Evolutionary conservation across 192 early-diverging fungal species (phyloP).

Genomic region (Spinellus fusiger): DNA sequence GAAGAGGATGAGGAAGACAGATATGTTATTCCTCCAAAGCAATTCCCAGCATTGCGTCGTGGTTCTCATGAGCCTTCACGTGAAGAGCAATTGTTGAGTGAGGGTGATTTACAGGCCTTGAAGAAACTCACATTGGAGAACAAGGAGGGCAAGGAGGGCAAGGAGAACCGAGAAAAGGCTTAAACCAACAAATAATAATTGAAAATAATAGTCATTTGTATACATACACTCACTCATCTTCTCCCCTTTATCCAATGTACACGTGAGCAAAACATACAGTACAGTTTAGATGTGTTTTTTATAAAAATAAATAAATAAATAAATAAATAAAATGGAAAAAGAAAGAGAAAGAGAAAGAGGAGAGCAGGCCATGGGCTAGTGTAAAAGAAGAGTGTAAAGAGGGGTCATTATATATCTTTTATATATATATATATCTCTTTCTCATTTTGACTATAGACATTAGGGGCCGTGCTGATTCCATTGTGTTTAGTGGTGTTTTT

Average conservation of each 20-base stretch:
- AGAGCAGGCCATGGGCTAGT: too few species aligned
- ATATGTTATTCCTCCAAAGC: constrained; percentile 16
- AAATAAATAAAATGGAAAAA: too few species aligned
- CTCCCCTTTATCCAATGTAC: not conserved
- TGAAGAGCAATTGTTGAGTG: constrained; percentile 30
- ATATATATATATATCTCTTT: not conserved
- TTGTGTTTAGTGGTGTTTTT: constrained; percentile 12
- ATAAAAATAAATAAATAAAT: too few species aligned
- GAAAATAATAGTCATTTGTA: too few species aligned
- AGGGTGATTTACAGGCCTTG: constrained; percentile 35
- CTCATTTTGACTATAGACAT: not conserved
- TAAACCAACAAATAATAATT: not conserved
- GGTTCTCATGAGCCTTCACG: constrained; percentile 8
- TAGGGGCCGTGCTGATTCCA: constrained; percentile 34
- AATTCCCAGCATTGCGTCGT: constrained; percentile 29
- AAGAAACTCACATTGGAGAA: constrained; percentile 29
- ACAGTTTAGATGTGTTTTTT: too few species aligned
- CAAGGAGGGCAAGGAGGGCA: constrained; percentile 19
- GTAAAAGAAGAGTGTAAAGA: too few species aligned
- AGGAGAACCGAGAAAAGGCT: not conserved
- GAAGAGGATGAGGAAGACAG: constrained; percentile 40
- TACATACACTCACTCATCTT: not conserved
- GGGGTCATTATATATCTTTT: too few species aligned
- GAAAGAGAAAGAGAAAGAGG: too few species aligned
- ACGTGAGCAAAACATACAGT: too few species aligned